Conservation (phyloP, 1,284 basidiomycete genomes). For the Malassezia slooffiae region DNA sequence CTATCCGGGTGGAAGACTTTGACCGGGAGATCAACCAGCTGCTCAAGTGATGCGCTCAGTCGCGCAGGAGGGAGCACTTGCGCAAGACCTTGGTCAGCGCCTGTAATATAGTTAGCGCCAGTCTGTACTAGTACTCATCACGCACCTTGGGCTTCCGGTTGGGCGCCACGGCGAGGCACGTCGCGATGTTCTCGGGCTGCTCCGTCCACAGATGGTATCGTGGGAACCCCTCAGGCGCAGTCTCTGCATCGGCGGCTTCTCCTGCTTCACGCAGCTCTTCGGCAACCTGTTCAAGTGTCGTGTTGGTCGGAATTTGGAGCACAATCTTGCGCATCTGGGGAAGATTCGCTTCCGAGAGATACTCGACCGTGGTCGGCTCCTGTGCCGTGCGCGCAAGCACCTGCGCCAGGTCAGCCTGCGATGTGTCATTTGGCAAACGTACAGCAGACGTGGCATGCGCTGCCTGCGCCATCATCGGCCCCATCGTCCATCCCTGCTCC, state of each 20-base stretch:
- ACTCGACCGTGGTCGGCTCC: slow-evolving; percentile 16
- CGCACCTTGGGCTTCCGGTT: slow-evolving; percentile 49
- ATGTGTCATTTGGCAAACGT: neutral
- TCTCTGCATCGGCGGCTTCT: neutral
- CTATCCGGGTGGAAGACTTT: slow-evolving; percentile 80
- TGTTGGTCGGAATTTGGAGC: slow-evolving; percentile 30
- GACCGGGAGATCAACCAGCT: slow-evolving; percentile 53
- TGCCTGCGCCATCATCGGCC: slow-evolving; percentile 54
- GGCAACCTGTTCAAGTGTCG: slow-evolving; percentile 36
- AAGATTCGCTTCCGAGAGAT: slow-evolving; percentile 20
- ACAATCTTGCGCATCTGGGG: slow-evolving; percentile 40
- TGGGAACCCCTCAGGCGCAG: slow-evolving; percentile 24
- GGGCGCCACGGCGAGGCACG: slow-evolving; percentile 54
- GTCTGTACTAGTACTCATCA: neutral
- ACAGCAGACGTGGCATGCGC: slow-evolving; percentile 53
- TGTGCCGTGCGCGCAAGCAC: slow-evolving; percentile 2
- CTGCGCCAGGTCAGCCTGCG: too few species aligned
- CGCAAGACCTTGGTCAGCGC: slow-evolving; percentile 48
- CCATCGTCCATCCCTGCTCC: slow-evolving; percentile 52
- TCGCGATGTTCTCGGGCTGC: slow-evolving; percentile 53
- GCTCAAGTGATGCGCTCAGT: slow-evolving; percentile 20
- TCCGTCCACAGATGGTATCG: slow-evolving; percentile 53
- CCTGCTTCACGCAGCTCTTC: slow-evolving; percentile 30
- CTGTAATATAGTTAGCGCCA: too few species aligned
- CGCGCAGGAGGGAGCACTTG: slow-evolving; percentile 49